Evolutionary conservation across 2,329 filamentous ascomycete genomes (phyloP), one percentile per base, ranked within the genome.

Genomic region (Cryphonectria nitschkei): DNA sequence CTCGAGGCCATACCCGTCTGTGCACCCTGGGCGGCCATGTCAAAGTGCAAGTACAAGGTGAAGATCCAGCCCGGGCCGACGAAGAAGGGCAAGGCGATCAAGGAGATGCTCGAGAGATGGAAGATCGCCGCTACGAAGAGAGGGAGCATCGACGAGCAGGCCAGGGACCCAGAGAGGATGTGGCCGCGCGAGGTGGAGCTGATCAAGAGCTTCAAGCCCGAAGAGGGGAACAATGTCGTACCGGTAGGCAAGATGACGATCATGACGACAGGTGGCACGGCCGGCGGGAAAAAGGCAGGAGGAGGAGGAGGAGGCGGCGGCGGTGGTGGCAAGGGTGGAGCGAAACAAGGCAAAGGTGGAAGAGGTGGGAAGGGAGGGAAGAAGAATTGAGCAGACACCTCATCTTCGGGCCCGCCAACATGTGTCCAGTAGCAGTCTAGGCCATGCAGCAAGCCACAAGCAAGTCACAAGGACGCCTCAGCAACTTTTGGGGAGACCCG

Each of bases 41-140:
- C 81, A 2, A 88, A 88, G 69, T 93, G 92, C 82, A 98, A 98
- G 82, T 98, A 98, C 84, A 97, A 97, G 81, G 93, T 91, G 68
- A 99, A 99, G 84, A 81, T 99, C 76, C 96, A 98, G 81, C 96
- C 96, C 0, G 96, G 96, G 0, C 82, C 90, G 0, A 87, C 91
- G 74, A 99, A 98, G 86, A 97, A 97, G 83, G 95, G 96, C 13
- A 98, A 98, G 79, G 95, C 94, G 0, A 90, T 97, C 64, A 93
- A 93, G 79, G 95, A 98, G 81, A 91, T 98, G 43, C 81, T 98
- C n/a, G 89, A 91, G 65, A 87, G 88, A 72, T 98, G 95, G 95
- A 87, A 91, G 74, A 81, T 85, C 29, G 93, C 90, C 65, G 88
- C 89, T 8, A 80, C 77, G 11, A 86, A 83, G 77, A 90, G 87